Conservation (phyloP, 345 rosid species). For the Eucalyptus pauciflora region DNA sequence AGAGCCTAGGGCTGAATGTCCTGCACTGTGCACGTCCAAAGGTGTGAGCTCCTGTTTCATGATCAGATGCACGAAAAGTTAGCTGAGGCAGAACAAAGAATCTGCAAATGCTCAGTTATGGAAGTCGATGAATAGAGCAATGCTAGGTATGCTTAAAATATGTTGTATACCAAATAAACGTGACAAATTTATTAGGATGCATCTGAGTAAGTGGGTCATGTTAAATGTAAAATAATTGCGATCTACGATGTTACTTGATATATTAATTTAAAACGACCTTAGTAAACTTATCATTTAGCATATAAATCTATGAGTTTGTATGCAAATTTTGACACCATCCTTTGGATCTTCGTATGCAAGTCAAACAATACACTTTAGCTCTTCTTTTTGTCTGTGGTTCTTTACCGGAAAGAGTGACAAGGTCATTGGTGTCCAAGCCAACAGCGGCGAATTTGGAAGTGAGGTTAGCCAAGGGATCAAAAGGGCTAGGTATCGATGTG, state of each 20-base stretch:
- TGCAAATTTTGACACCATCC: not conserved
- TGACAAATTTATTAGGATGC: not conserved
- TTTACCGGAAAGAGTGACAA: slow-evolving; percentile 65
- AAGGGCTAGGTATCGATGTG: slow-evolving; percentile 41
- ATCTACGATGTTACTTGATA: not conserved
- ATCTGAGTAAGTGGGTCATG: not conserved
- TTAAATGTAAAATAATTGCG: not conserved
- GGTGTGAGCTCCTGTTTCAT: slow-evolving; percentile 24
- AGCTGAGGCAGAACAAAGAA: not conserved
- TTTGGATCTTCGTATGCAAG: not conserved
- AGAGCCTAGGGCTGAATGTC: slow-evolving; percentile 21
- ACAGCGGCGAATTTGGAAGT: slow-evolving; percentile 42
- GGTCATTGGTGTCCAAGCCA: slow-evolving; percentile 56
- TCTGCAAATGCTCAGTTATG: not conserved
- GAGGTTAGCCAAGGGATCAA: slow-evolving; percentile 23
- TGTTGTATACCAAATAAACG: not conserved
- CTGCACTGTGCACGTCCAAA: slow-evolving; percentile 32
- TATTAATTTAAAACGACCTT: not conserved
- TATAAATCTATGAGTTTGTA: not conserved
- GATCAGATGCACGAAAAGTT: not conserved
- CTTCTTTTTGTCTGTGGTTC: not conserved
- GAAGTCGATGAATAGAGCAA: not conserved
- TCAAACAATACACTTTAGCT: not conserved
- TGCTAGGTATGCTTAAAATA: not conserved
- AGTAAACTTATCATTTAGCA: not conserved